Evolutionary conservation across 345 rosid species (phyloP), one percentile per base, ranked within the genome.

Genomic region (Abelmoschus esculentus): DNA sequence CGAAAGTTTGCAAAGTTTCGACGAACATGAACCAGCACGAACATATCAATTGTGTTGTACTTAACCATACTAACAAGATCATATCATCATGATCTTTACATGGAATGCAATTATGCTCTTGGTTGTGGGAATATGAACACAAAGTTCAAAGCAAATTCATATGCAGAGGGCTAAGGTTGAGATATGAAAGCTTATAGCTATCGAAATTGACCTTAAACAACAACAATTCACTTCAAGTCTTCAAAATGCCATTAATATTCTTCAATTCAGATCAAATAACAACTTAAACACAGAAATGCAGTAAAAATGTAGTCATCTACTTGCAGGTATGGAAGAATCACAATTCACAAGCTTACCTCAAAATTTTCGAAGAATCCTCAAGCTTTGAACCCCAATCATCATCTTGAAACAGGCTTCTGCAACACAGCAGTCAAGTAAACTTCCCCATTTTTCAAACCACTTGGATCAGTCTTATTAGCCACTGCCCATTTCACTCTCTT

Each of bases 401-500:
- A 90, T 80, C 80, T 89, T 22, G 88, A 80, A 49, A 80, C 72
- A 11, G 98, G 98, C 78, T 95, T 95, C 59, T 90, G 98, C 84
- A 95, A 76, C 65, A 95, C 71, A 68, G 99, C 98, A 54, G 96
- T 87, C 84, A 95, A 83, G 78, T 87, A 95, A 73, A 95, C 93
- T 77, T 91, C 98, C 12, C 87, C 90, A 60, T 87, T 85, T 83
- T 87, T 91, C 54, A 80, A 55, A 28, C 90, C 87, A 49, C 80
- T 61, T 1, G 98, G 73, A 80, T 91, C 95, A 1, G 84, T 79
- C 83, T 91, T 95, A 31, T 83, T 80, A 0, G 84, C 90, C 22
- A 78, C 84, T 7, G 93, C 98, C 99, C 99, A 91, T 73, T 95
- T 95, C 83, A 95, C 93, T 82, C 87, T 91, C 90, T 89, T 95